These are phyloP conservation scores for Paramyrothecium roridum DNA, from an alignment of 2,329 filamentous ascomycete species.

Conservation along the genomic window DNA sequence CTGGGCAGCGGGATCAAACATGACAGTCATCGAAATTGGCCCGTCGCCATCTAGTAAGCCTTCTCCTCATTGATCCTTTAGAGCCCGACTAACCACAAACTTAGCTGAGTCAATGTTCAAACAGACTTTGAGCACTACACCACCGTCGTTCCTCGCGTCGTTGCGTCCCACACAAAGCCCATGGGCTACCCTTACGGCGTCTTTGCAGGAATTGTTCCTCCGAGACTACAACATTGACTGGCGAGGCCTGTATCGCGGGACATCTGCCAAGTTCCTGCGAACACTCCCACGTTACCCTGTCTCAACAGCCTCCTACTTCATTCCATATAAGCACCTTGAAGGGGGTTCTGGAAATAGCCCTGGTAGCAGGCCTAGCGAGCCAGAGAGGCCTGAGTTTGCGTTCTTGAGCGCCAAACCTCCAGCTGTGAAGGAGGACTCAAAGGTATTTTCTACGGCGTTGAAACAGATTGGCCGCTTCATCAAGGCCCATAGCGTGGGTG, in stretches of 20 bases:
- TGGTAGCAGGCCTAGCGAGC: background rate
- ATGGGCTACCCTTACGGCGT: background rate
- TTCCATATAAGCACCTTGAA: background rate
- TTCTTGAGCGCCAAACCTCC: background rate
- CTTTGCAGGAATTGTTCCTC: background rate
- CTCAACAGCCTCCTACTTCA: background rate
- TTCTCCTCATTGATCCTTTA: background rate
- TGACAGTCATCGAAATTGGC: conserved; percentile 14
- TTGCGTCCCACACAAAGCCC: background rate
- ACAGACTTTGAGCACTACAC: background rate
- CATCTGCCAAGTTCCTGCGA: background rate
- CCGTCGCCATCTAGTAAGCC: conserved; percentile 13
- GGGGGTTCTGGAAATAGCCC: background rate
- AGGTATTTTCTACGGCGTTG: conserved; percentile 6
- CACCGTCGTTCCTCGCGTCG: background rate
- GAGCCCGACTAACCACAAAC: background rate
- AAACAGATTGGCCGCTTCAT: conserved; percentile 9
- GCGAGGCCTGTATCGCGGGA: background rate
- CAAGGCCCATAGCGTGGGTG: conserved; percentile 14
- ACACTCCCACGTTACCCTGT: background rate
- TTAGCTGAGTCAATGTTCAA: conserved; percentile 1
- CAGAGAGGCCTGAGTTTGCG: background rate
- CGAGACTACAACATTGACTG: background rate
- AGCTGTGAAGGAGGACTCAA: conserved; percentile 5
- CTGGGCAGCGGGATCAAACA: background rate